Evolutionary conservation across 2,329 filamentous ascomycete species (phyloP).

Genomic region (Celoporthe dispersa): DNA sequence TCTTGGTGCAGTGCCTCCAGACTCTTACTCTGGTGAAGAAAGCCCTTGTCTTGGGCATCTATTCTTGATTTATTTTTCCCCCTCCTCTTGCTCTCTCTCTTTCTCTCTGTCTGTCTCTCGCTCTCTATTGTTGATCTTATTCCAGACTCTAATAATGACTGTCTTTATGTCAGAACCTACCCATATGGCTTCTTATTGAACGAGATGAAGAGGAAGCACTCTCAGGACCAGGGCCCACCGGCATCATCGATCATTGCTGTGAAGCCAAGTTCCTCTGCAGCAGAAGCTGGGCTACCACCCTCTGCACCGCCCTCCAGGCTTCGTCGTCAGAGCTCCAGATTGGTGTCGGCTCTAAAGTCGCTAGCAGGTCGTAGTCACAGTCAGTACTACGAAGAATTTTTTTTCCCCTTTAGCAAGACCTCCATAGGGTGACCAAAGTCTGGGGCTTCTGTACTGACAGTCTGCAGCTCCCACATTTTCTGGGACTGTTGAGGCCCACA

Average conservation of each 20-base stretch:
- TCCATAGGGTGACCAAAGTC: not conserved
- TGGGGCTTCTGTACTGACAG: not conserved
- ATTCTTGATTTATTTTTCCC: constrained; percentile 7
- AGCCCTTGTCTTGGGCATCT: constrained; percentile 15
- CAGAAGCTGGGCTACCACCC: constrained; percentile 28
- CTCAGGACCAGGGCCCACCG: constrained; percentile 16
- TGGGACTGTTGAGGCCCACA: constrained; percentile 21
- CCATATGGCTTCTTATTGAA: constrained; percentile 12
- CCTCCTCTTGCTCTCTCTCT: not conserved
- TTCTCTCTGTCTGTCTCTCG: not conserved
- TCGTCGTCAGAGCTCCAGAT: constrained; percentile 45
- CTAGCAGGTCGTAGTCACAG: constrained; percentile 32
- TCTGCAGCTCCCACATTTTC: constrained; percentile 23
- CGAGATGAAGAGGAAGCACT: constrained; percentile 29
- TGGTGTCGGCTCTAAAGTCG: constrained; percentile 46
- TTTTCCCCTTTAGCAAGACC: not conserved
- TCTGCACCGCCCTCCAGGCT: constrained; percentile 41
- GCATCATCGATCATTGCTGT: constrained; percentile 20
- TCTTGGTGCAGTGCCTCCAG: constrained; percentile 15
- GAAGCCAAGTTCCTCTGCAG: constrained; percentile 6
- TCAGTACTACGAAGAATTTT: constrained; percentile 3
- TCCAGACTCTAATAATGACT: constrained; percentile 3
- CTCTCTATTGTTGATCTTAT: constrained; percentile 5
- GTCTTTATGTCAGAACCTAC: not conserved
- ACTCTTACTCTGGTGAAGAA: constrained; percentile 22